Evolutionary conservation across 1,284 basidiomycete species (phyloP).

Genomic region (Trichosporon sp.): DNA sequence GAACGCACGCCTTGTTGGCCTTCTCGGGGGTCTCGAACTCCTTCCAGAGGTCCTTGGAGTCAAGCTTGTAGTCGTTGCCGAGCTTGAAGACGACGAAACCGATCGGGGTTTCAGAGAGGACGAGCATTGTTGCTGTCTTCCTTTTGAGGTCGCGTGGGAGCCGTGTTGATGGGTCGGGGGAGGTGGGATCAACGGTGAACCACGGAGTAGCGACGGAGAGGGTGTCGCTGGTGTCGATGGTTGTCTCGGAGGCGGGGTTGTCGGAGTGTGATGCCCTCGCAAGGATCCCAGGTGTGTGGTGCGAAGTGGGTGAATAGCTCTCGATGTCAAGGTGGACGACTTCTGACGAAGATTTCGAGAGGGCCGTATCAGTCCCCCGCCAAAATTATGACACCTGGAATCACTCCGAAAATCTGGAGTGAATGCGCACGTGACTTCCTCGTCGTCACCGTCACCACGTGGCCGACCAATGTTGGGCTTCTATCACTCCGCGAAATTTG

Average conservation of each 20-base stretch:
- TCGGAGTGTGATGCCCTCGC: constrained; percentile 2
- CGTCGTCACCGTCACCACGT: background rate
- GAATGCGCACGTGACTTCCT: background rate
- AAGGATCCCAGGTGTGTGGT: constrained; percentile 8
- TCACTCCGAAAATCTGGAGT: background rate
- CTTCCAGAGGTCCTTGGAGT: constrained; percentile 82
- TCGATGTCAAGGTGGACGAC: constrained; percentile 20
- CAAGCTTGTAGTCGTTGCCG: constrained; percentile 83
- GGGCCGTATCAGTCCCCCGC: background rate
- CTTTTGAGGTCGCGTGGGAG: background rate
- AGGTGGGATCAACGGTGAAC: background rate
- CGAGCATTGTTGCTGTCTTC: constrained; percentile 52
- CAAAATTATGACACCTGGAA: constrained; percentile 24
- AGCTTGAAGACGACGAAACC: constrained; percentile 98
- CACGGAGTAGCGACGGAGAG: background rate
- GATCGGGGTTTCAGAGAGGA: constrained; percentile 58
- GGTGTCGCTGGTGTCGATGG: background rate
- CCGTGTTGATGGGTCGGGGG: background rate
- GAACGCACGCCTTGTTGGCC: constrained; percentile 84
- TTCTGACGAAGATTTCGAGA: constrained; percentile 17
- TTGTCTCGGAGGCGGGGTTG: constrained; percentile 10
- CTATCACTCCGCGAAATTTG: background rate
- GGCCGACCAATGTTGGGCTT: background rate
- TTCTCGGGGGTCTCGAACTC: constrained; percentile 89
- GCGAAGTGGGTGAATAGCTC: constrained; percentile 15